Evolutionary conservation across 495 filamentous ascomycete genomes (phyloP), one percentile per base, ranked within the genome.

Genomic region (Trichocladium antarcticum): DNA sequence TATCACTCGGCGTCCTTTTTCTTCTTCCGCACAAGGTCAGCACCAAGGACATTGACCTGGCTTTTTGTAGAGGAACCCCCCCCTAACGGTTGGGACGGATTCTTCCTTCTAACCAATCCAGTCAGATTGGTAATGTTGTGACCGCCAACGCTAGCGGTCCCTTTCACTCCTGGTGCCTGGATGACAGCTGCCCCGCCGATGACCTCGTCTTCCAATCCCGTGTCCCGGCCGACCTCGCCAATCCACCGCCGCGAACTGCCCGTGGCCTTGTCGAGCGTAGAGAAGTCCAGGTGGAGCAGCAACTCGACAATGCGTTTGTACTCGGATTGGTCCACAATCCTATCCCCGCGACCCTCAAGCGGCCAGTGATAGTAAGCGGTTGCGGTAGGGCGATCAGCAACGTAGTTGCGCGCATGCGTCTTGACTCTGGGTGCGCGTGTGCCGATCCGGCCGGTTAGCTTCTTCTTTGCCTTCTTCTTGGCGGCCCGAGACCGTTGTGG

Each of bases 241-340:
- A 85, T 73, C 84, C 89, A 96, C 35, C 80, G 75, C 45, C 64
- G 69, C 9, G 87, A 89, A 58, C 85, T 87, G 19, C 71, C 67
- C 12, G 67, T 66, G 5, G 87, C 83, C n/a, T 84, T 74, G 3
- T 80, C 73, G 20, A 81, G 55, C 31, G 79, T 82, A 10, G 79
- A 80, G 65, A 96, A 96, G 61, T 96, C 87, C 12, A 89, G 76
- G 20, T 83, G 78, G n/a, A 95, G 75, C 1, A 98, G 71, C 29
- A 87, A 67, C 54, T 93, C 83, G 47, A 80, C 77, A n/a, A 82
- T 78, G 9, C 78, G 74, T 50, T 85, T 82, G 67, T 95, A 98
- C 34, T 80, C 78, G 45, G 73, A 73, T 31, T 86, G 81, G 32
- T 73, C 73, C 7, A 95, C 71, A 3, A 93, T 68, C 7, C 84